A percentile compares a stretch with the other conserved stretches of the same genome.
Evolutionary conservation across 2,329 filamentous ascomycete genomes (phyloP).

Genomic region (Nigrospora oryzae): DNA sequence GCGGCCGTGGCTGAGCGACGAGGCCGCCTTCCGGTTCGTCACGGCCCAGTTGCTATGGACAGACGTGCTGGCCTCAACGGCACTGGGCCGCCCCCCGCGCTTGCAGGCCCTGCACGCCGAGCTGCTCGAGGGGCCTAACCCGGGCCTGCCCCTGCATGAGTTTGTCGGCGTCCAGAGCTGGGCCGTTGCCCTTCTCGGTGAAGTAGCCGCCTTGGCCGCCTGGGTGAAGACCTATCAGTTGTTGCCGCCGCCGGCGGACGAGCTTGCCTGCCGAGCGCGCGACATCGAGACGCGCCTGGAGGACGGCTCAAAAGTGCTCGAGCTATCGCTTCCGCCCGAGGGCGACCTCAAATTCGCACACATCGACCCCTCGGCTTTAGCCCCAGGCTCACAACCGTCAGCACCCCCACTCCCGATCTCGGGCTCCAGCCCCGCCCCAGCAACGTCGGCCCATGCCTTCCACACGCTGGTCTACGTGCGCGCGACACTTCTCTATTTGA

Average conservation of each 20-base stretch:
- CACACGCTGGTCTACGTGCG: slow-evolving; percentile 19
- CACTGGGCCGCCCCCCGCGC: slow-evolving; percentile 30
- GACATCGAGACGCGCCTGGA: slow-evolving; percentile 9
- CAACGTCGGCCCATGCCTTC: slow-evolving; percentile 7
- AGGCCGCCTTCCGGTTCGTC: slow-evolving; percentile 39
- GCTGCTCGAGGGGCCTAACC: slow-evolving; percentile 25
- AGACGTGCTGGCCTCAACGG: slow-evolving; percentile 41
- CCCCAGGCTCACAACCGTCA: slow-evolving; percentile 7
- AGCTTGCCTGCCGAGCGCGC: slow-evolving; percentile 10
- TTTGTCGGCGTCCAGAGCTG: slow-evolving; percentile 50
- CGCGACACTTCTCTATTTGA: slow-evolving; percentile 15
- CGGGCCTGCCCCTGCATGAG: slow-evolving; percentile 34
- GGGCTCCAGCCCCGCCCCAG: not conserved
- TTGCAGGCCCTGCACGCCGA: slow-evolving; percentile 30
- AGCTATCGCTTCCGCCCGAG: not conserved
- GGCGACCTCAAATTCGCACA: not conserved
- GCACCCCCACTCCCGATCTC: slow-evolving; percentile 6
- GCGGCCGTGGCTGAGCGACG: slow-evolving; percentile 33
- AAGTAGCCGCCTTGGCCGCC: slow-evolving; percentile 42
- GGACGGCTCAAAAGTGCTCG: slow-evolving; percentile 5
- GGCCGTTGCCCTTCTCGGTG: slow-evolving; percentile 44
- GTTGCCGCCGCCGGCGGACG: slow-evolving; percentile 28
- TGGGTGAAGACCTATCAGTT: slow-evolving; percentile 43
- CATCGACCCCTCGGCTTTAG: slow-evolving; percentile 7
- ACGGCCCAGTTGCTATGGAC: slow-evolving; percentile 36